Evolutionary conservation across 345 rosid genomes (phyloP), one percentile per base, ranked within the genome.

Genomic region (Lepidium sativum): DNA sequence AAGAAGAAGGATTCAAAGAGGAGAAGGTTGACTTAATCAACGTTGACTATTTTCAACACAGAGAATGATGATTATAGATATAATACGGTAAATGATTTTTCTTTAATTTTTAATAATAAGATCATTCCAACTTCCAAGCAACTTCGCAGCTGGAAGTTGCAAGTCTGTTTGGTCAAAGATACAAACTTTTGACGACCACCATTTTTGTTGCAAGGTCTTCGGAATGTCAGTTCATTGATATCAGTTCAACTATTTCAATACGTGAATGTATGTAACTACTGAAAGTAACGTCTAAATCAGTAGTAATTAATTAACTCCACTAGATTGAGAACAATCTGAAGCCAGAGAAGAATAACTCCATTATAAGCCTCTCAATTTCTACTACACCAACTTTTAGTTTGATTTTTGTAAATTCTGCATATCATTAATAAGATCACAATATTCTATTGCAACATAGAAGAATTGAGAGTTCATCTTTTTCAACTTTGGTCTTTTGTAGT

Each of bases 341-440:
- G 58, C 58, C 50, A 39, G 65, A 62, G 6, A 27, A 27, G 37
- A 82, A n/a, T n/a, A n/a, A n/a, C n/a, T n/a, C n/a, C n/a, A n/a
- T 87, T 70, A 87, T 84, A 88, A 76, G 88, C 37, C 61, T 90
- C 14, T 82, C 92, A 14, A 6, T 6, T 40, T 25, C 45, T 57
- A 20, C 12, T 13, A 39, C 17, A 37, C 21, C 32, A 52, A 63
- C 9, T 49, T 47, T 18, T 12, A 40, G 18, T 54, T 54, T 4
- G 4, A 25, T 27, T 33, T 66, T 66, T 44, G 71, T 67, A 66
- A n/a, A 54, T 66, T 43, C 38, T 54, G 27, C 59, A 53, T 43
- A 27, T 29, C 20, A 52, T 52, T 6, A 17, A 54, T 33, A 54
- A 65, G 42, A 65, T 23, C 6, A 53, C 9, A 2, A 33, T 20